phyloP scores from a whole-genome alignment of 2,329 filamentous ascomycete genomes.

The Proliferodiscus dingleyae region DNA sequence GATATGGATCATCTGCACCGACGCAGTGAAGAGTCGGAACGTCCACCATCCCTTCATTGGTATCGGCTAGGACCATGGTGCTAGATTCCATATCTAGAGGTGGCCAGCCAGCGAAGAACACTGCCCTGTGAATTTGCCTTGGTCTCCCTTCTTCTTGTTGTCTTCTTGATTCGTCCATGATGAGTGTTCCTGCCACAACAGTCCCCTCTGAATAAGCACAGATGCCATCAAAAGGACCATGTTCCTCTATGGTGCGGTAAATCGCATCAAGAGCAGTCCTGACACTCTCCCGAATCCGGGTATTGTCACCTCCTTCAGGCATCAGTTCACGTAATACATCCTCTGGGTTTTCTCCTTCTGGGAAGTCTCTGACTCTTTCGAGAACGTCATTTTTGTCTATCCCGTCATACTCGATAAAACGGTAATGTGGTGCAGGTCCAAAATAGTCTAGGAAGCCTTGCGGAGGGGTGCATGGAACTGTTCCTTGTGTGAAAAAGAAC shows the following conservation, averaged over 20 bases:
- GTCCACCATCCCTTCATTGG: conserved; percentile 46
- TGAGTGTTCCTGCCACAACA: conserved; percentile 48
- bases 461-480: conserved; percentile 45
- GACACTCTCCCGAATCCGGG: conserved; percentile 15
- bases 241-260: conserved; percentile 41
- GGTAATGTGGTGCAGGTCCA: conserved; percentile 49
- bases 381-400: conserved; percentile 23
- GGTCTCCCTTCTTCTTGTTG: conserved; percentile 30
- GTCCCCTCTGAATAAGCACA: conserved; percentile 59
- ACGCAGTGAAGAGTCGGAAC: conserved; percentile 50
- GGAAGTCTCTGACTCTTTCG: conserved; percentile 27
- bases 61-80: conserved; percentile 46
- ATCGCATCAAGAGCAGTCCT: conserved; percentile 30
- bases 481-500: conserved; percentile 50
- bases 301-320: conserved; percentile 8
- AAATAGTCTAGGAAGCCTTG: conserved; percentile 55
- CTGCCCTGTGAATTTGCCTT: conserved; percentile 37
- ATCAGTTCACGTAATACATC: conserved; percentile 27
- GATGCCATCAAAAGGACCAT: conserved; percentile 46
- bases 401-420: conserved; percentile 48
- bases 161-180: conserved; percentile 45
- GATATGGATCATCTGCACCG: conserved; percentile 55
- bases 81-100: conserved; percentile 43
- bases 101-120: conserved; percentile 51
- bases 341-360: conserved; percentile 24